These are phyloP conservation scores for Coniochaeta pulveracea DNA, from an alignment of 2,329 filamentous ascomycete genomes.

Conservation along the genomic window DNA sequence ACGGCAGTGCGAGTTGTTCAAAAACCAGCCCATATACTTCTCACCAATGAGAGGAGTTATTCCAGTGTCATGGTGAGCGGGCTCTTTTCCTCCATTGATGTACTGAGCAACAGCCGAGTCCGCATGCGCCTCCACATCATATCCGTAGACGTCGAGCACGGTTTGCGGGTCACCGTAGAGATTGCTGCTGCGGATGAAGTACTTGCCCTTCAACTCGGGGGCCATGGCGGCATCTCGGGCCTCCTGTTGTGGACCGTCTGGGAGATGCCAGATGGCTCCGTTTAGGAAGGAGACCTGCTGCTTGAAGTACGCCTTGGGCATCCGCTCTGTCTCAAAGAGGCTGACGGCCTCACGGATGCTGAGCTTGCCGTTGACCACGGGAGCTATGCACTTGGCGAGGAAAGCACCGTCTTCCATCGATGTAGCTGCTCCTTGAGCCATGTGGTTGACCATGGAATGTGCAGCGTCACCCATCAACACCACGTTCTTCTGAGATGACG, in stretches of 20 bases:
- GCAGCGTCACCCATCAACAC: conserved; percentile 13
- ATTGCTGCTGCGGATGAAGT: conserved; percentile 22
- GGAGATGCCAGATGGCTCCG: conserved; percentile 22
- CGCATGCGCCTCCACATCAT: conserved; percentile 24
- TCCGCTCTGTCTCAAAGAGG: conserved; percentile 27
- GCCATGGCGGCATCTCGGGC: conserved; percentile 19
- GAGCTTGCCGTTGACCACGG: conserved; percentile 21
- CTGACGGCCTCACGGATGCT: conserved; percentile 17
- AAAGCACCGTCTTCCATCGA: conserved; percentile 31
- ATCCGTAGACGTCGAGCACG: conserved; percentile 25
- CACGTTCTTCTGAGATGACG: conserved; percentile 20
- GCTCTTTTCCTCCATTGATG: conserved; percentile 5
- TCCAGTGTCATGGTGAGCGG: conserved; percentile 3
- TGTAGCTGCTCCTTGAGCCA: conserved; percentile 31
- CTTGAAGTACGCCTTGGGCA: conserved; percentile 28
- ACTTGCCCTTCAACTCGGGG: conserved; percentile 20
- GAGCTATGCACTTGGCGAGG: conserved; percentile 22
- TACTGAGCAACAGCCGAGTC: conserved; percentile 1
- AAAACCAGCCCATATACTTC: conserved; percentile 6
- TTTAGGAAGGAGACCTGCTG: conserved; percentile 28
- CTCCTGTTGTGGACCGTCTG: conserved; percentile 19
- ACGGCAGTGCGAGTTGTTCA: too few species aligned
- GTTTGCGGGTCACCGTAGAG: conserved; percentile 25
- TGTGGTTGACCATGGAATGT: conserved; percentile 26
- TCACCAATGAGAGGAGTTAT: conserved; percentile 4